phyloP scores from a whole-genome alignment of 495 filamentous ascomycete species.

The Penicillium angulare region DNA sequence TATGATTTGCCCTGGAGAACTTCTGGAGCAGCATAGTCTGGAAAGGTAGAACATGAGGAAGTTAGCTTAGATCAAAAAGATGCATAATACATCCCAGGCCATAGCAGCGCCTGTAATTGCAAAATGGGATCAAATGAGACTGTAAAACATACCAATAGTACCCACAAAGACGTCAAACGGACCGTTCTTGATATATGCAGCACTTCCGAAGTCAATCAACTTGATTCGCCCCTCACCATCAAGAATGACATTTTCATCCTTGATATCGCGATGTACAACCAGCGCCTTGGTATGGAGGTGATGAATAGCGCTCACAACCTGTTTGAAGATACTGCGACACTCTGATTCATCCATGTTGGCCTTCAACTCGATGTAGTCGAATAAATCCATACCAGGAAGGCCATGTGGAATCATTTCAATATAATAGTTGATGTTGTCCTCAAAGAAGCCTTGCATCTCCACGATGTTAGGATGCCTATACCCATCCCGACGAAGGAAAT shows the following conservation, averaged over 20 bases:
- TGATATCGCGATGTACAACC: constrained; percentile 97
- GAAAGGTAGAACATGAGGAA: not conserved
- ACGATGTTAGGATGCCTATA: constrained; percentile 93
- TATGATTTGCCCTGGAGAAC: constrained; percentile 93
- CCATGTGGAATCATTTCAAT: constrained; percentile 98
- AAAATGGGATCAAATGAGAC: not conserved
- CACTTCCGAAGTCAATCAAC: constrained; percentile 96
- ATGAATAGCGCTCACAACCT: constrained; percentile 84
- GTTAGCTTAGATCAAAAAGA: not conserved
- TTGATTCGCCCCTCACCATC: constrained; percentile 96
- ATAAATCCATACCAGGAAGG: constrained; percentile 96
- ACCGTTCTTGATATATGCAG: constrained; percentile 95
- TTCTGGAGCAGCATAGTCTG: constrained; percentile 97
- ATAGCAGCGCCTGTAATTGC: not conserved
- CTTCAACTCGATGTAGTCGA: constrained; percentile 96
- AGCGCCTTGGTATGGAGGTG: constrained; percentile 88
- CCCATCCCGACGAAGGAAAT: constrained; percentile 86
- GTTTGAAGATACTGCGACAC: constrained; percentile 90
- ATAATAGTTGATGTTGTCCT: constrained; percentile 97
- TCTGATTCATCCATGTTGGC: constrained; percentile 95
- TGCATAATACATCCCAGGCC: not conserved
- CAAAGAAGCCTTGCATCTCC: constrained; percentile 98
- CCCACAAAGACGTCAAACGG: constrained; percentile 99
- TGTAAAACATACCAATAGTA: constrained; percentile 76
- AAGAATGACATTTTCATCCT: constrained; percentile 95